These are phyloP conservation scores for Blastobotrys terrestris DNA, from an alignment of 805 yeast genomes.

Conservation along the genomic window DNA sequence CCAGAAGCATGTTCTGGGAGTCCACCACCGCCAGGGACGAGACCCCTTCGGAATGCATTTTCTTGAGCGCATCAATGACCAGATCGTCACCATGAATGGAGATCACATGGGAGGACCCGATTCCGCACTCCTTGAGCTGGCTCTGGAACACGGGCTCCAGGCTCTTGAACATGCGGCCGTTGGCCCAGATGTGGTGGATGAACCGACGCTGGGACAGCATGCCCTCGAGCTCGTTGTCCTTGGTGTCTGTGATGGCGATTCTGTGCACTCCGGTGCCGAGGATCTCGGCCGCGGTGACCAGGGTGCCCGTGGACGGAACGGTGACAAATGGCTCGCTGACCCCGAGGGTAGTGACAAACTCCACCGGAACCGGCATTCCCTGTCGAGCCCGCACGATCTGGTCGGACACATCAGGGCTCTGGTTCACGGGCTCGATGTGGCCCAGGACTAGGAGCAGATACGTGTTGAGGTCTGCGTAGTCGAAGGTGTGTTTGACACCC, in stretches of 20 bases:
- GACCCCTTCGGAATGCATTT: slow-evolving; percentile 78
- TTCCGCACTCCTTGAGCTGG: slow-evolving; percentile 62
- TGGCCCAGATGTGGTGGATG: slow-evolving; percentile 83
- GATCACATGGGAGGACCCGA: slow-evolving; percentile 68
- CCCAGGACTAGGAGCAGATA: slow-evolving; percentile 80
- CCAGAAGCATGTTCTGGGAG: slow-evolving; percentile 63
- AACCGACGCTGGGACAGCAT: slow-evolving; percentile 86
- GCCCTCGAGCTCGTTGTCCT: slow-evolving; percentile 59
- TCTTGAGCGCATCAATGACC: slow-evolving; percentile 76
- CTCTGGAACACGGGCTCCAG: slow-evolving; percentile 69
- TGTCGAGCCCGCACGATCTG: slow-evolving; percentile 59
- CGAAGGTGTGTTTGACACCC: slow-evolving; percentile 50
- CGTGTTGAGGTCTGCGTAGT: slow-evolving; percentile 85
- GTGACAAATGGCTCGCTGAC: slow-evolving; percentile 86
- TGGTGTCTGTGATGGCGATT: slow-evolving; percentile 64
- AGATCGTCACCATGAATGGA: slow-evolving; percentile 83
- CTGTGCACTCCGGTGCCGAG: slow-evolving; percentile 96
- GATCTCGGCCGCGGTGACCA: slow-evolving; percentile 73
- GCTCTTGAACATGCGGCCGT: slow-evolving; percentile 77
- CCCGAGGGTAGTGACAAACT: slow-evolving; percentile 75
- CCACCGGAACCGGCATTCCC: slow-evolving; percentile 89
- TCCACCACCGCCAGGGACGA: slow-evolving; percentile 93
- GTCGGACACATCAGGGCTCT: slow-evolving; percentile 25
- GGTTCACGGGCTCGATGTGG: slow-evolving; percentile 39
- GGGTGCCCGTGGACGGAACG: slow-evolving; percentile 52